Evolutionary conservation across 768 basidiomycete genomes (phyloP).

Genomic region (Cubamyces lactineus): DNA sequence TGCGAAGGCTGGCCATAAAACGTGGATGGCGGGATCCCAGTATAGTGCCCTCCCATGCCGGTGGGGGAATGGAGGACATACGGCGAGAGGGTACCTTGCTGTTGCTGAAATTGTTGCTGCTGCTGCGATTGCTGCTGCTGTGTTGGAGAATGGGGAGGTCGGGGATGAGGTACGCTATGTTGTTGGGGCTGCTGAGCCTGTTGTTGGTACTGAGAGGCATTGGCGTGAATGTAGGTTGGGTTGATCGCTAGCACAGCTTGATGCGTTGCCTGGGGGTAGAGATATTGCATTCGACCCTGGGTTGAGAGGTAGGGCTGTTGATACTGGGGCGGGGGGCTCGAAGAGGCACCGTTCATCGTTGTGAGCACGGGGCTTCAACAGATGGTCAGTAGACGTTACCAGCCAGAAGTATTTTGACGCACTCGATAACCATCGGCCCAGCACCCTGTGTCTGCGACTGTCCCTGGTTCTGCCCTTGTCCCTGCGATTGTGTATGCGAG

Average conservation of each 20-base stretch:
- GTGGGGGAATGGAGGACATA: constrained; percentile 65
- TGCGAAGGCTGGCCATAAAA: constrained; percentile 43
- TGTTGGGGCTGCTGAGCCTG: constrained; percentile 36
- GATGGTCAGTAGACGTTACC: constrained; percentile 1
- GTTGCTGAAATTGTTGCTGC: constrained; percentile 29
- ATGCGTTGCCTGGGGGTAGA: constrained; percentile 44
- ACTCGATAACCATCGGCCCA: constrained; percentile 71
- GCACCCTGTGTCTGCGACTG: constrained; percentile 34
- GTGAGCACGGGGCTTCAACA: constrained; percentile 60
- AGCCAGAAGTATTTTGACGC: constrained; percentile 34
- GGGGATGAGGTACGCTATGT: constrained; percentile 15
- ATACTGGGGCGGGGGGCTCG: constrained; percentile 48
- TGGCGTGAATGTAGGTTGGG: constrained; percentile 35
- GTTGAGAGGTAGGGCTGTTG: constrained; percentile 44
- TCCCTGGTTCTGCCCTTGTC: constrained; percentile 6
- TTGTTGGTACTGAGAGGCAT: constrained; percentile 33
- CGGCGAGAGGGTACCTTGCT: constrained; percentile 71
- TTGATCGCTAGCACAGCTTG: constrained; percentile 46
- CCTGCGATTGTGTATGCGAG: constrained; percentile 31
- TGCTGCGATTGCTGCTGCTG: background rate
- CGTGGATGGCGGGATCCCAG: constrained; percentile 35
- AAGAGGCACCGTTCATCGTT: constrained; percentile 51
- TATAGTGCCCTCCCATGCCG: constrained; percentile 31
- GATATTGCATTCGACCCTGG: constrained; percentile 39
- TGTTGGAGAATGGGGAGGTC: constrained; percentile 6